Conservation (phyloP, 495 filamentous ascomycete genomes). For the Aspergillus sparsus region DNA sequence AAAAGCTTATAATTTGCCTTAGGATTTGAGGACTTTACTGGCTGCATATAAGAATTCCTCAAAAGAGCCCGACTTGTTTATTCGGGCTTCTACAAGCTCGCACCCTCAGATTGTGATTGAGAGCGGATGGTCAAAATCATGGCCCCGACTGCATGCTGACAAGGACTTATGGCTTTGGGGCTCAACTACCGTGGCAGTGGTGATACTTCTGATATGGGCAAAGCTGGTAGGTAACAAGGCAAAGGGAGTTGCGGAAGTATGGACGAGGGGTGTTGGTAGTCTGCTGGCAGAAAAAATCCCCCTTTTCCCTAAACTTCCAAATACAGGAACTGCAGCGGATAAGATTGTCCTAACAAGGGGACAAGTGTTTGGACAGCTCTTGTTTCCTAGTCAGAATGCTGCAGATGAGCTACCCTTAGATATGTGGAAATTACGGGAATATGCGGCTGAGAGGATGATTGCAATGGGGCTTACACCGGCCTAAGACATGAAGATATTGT, state of each 20-base stretch:
- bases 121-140: background rate
- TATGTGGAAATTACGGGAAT: background rate
- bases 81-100: background rate
- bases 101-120: background rate
- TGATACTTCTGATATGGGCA: background rate
- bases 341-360: background rate
- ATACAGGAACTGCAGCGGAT: background rate
- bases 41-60: background rate
- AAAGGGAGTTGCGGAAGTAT: background rate
- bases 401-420: background rate
- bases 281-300: background rate
- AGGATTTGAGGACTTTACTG: background rate
- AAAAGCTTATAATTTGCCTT: background rate
- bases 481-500: background rate
- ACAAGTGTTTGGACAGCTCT: background rate
- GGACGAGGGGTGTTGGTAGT: background rate
- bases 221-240: background rate
- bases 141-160: background rate
- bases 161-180: background rate
- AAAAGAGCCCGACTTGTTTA: background rate
- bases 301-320: background rate
- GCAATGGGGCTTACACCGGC: background rate
- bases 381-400: background rate
- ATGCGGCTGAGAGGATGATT: background rate
- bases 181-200: background rate